These are phyloP conservation scores for Inonotus hispidus DNA, from an alignment of 1,284 basidiomycete genomes.

Conservation along the genomic window DNA sequence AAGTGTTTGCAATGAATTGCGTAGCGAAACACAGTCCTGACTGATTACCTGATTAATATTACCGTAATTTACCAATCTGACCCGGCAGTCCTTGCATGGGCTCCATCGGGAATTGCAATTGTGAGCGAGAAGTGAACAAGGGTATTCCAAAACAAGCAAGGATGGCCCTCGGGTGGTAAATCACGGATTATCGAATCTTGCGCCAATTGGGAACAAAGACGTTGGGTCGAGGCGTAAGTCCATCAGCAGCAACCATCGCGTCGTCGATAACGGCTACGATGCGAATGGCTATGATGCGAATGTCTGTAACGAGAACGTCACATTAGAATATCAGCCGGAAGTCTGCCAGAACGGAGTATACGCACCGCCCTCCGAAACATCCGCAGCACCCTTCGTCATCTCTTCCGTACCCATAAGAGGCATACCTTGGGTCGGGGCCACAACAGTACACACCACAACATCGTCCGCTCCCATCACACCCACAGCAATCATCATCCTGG, in stretches of 20 bases:
- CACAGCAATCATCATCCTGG: not conserved
- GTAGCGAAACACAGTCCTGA: not conserved
- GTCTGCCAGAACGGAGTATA: not conserved
- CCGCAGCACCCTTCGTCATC: slow-evolving; percentile 9
- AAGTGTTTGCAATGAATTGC: no score
- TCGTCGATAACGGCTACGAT: not conserved
- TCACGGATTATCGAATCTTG: not conserved
- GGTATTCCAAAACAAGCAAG: no score
- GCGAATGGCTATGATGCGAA: not conserved
- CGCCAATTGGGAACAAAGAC: not conserved
- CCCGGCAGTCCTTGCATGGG: no score
- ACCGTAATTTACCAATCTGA: not conserved
- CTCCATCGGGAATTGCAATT: no score
- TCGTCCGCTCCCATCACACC: not conserved
- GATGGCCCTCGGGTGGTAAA: not conserved
- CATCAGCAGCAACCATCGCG: not conserved
- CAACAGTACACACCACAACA: not conserved
- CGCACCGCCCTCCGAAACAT: slow-evolving; percentile 3
- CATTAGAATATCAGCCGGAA: not conserved
- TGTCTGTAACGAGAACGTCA: not conserved
- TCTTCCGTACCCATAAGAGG: not conserved
- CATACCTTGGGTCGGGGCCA: not conserved
- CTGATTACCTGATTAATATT: not conserved
- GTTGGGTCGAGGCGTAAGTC: not conserved
- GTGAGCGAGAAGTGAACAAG: no score